Conservation (phyloP, 2,329 filamentous ascomycete species). For the Diaporthe humulicola region DNA sequence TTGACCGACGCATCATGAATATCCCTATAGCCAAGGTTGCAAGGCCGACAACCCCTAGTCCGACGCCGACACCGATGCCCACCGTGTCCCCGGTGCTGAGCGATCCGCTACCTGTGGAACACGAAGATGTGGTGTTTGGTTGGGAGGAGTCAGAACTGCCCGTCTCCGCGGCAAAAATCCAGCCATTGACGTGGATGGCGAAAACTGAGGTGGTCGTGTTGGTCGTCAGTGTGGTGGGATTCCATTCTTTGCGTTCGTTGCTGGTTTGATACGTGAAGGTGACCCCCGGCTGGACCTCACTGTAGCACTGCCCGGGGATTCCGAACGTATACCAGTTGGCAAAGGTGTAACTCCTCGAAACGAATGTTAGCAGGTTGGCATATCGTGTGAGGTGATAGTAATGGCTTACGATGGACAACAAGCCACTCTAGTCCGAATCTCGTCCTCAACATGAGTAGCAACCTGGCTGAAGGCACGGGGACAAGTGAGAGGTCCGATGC, state of each 20-base stretch:
- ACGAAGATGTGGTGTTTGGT: background rate
- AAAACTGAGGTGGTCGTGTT: background rate
- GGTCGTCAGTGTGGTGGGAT: background rate
- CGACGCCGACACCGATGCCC: conserved; percentile 1
- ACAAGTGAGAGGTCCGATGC: conserved; percentile 7
- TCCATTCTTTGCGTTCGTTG: background rate
- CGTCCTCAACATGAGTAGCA: conserved; percentile 14
- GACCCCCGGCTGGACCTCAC: background rate
- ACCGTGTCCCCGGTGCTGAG: conserved; percentile 8
- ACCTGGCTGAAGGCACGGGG: background rate
- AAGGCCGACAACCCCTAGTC: background rate
- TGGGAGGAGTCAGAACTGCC: background rate
- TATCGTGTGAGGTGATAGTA: background rate
- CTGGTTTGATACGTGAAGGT: conserved; percentile 6
- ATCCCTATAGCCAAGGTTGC: background rate
- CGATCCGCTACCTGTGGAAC: background rate
- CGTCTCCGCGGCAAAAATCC: conserved; percentile 10
- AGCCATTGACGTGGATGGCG: conserved; percentile 6
- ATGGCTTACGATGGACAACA: conserved; percentile 20
- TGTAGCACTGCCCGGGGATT: background rate
- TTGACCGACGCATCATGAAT: conserved; percentile 13
- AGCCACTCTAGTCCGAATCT: background rate
- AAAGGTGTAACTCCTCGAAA: background rate
- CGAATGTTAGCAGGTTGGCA: background rate
- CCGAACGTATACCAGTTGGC: background rate